Percentiles rank a stretch among this genome's conserved stretches.
phyloP scores from a whole-genome alignment of 192 early-diverging fungal species.

The Coemansia biformis region DNA sequence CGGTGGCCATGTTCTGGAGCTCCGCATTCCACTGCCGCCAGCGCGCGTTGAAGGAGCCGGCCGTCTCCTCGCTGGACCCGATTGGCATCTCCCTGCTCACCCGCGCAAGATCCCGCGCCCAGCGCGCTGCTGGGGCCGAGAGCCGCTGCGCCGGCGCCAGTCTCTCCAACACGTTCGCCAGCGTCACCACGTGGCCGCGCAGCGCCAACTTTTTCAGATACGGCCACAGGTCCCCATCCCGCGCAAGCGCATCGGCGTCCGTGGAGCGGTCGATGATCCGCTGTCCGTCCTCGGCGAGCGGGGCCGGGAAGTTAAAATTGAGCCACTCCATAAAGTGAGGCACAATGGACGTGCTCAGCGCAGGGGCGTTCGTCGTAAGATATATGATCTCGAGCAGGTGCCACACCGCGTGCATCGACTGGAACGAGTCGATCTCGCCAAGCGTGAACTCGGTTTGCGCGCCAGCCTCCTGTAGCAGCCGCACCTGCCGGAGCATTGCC shows the following conservation, averaged over 20 bases:
- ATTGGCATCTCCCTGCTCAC: constrained; percentile 31
- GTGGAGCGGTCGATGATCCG: constrained; percentile 4
- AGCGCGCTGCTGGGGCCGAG: constrained; percentile 15
- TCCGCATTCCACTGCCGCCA: constrained; percentile 36
- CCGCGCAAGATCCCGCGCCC: constrained; percentile 25
- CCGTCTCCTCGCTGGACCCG: constrained; percentile 37
- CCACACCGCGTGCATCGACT: constrained; percentile 46
- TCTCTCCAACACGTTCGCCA: constrained; percentile 30
- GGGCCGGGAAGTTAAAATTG: constrained; percentile 45
- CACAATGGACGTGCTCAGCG: constrained; percentile 23
- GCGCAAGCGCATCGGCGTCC: constrained; percentile 12
- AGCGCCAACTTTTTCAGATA: constrained; percentile 31
- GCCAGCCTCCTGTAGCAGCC: constrained; percentile 19
- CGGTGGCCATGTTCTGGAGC: constrained; percentile 14
- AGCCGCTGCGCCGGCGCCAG: constrained; percentile 9
- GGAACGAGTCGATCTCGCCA: constrained; percentile 24
- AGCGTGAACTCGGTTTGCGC: constrained; percentile 9
- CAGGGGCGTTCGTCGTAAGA: constrained; percentile 22
- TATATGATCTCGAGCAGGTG: constrained; percentile 47
- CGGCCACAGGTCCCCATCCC: constrained; percentile 20
- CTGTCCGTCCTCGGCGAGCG: constrained; percentile 24
- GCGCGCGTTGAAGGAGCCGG: constrained; percentile 21
- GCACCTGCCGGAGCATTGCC: constrained; percentile 38
- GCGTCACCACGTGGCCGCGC: constrained; percentile 27
- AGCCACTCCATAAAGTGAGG: constrained; percentile 44